phyloP scores from a whole-genome alignment of 805 yeast species.

The Candida vaughaniae region DNA sequence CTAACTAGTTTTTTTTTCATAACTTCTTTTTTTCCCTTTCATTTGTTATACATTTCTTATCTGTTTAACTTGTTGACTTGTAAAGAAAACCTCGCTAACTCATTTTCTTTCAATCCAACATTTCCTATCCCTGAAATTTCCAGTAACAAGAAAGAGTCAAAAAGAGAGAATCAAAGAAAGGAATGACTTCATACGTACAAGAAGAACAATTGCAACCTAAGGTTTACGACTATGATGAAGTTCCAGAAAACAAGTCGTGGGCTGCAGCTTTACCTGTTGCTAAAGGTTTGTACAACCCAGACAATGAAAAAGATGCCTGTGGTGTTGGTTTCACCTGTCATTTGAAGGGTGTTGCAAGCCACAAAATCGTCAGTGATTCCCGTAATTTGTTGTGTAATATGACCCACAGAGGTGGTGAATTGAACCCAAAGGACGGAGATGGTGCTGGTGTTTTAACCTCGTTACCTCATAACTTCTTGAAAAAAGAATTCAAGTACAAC shows the following conservation, averaged over 20 bases:
- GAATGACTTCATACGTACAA: conserved; percentile 37
- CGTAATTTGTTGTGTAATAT: conserved; percentile 85
- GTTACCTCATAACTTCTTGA: conserved; percentile 84
- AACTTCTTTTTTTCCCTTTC: no score
- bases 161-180: no score
- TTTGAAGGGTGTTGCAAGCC: conserved; percentile 83
- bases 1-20: no score
- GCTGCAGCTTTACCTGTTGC: conserved; percentile 83
- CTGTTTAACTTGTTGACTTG: no score
- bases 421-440: conserved; percentile 96
- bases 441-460: conserved; percentile 98
- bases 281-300: conserved; percentile 92
- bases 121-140: no score
- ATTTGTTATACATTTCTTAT: no score
- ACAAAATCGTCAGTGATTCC: conserved; percentile 92
- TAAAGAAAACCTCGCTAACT: conserved; percentile 7
- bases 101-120: conserved; percentile 1
- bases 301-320: conserved; percentile 93
- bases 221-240: conserved; percentile 69
- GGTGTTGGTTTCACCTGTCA: conserved; percentile 98
- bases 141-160: neutral
- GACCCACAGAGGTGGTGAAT: conserved; percentile 99
- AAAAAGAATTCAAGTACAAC: conserved; percentile 76
- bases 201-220: conserved; percentile 34
- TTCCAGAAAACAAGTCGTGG: conserved; percentile 83